Percentiles rank a stretch among this genome's conserved stretches.
Conservation (phyloP, 2,329 filamentous ascomycete species). For the Fusarium coffeatum region DNA sequence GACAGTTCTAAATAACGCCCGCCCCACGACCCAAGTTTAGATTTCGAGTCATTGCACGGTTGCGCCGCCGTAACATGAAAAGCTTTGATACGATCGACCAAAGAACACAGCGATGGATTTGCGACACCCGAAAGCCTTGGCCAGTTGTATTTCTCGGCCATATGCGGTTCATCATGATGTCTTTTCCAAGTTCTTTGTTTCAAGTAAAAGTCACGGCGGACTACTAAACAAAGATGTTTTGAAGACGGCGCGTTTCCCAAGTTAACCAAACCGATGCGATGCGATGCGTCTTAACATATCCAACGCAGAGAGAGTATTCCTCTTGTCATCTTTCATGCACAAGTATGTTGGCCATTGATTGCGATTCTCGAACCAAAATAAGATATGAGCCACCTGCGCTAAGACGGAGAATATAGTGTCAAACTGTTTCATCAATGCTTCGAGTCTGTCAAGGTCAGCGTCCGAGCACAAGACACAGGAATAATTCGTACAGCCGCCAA, state of each 20-base stretch:
- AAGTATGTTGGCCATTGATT: slow-evolving; percentile 2
- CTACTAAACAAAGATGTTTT: too few relatives aligned
- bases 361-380: background rate
- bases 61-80: slow-evolving; percentile 27
- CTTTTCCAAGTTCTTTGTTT: background rate
- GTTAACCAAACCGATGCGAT: background rate
- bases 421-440: slow-evolving; percentile 44
- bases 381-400: slow-evolving; percentile 19
- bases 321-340: background rate
- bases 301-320: slow-evolving; percentile 27
- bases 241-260: background rate
- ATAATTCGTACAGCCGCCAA: slow-evolving; percentile 29
- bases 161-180: slow-evolving; percentile 1
- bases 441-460: slow-evolving; percentile 26
- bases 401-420: slow-evolving; percentile 34
- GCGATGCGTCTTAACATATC: background rate
- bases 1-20: slow-evolving; percentile 15
- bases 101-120: slow-evolving; percentile 21
- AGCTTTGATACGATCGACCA: slow-evolving; percentile 45
- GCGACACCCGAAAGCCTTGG: slow-evolving; percentile 40
- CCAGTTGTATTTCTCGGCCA: slow-evolving; percentile 30
- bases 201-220: background rate
- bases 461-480: slow-evolving; percentile 37
- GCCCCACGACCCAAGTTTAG: slow-evolving; percentile 28
- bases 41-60: slow-evolving; percentile 31